Conservation (phyloP, 257 asterid species). For the Apocynum venetum region DNA sequence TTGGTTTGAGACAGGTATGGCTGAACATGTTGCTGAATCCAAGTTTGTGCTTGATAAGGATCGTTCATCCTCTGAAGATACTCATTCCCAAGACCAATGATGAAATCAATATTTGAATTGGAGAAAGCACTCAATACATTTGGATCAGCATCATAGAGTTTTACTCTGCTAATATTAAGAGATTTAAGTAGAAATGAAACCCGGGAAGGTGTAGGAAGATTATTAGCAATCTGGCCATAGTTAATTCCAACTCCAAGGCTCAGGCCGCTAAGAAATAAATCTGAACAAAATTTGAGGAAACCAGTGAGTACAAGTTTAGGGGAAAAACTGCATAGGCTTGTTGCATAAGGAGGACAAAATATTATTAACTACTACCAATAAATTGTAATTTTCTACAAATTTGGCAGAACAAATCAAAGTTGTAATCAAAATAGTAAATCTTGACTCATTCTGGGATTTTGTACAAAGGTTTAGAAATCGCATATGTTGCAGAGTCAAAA, state of each 20-base stretch:
- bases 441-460: neutral
- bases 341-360: neutral
- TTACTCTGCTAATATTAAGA: conserved; percentile 56
- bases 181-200: conserved; percentile 59
- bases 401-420: neutral
- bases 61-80: conserved; percentile 52
- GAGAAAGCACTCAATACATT: conserved; percentile 65
- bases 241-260: conserved; percentile 69
- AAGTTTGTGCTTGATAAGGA: conserved; percentile 59
- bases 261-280: conserved; percentile 20
- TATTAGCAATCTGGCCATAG: conserved; percentile 86
- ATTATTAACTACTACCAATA: neutral
- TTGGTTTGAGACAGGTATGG: conserved; percentile 61
- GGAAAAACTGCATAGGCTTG: neutral
- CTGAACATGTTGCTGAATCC: conserved; percentile 68
- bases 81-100: conserved; percentile 71
- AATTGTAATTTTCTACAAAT: neutral
- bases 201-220: conserved; percentile 71
- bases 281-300: conserved; percentile 23
- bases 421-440: neutral
- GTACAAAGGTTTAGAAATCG: neutral
- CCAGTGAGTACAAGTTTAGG: conserved; percentile 2
- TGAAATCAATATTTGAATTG: conserved; percentile 54
- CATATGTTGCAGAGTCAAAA: neutral
- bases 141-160: conserved; percentile 83